Evolutionary conservation across 2,329 filamentous ascomycete genomes (phyloP).

Genomic region (Rhynchosporium graminicola): DNA sequence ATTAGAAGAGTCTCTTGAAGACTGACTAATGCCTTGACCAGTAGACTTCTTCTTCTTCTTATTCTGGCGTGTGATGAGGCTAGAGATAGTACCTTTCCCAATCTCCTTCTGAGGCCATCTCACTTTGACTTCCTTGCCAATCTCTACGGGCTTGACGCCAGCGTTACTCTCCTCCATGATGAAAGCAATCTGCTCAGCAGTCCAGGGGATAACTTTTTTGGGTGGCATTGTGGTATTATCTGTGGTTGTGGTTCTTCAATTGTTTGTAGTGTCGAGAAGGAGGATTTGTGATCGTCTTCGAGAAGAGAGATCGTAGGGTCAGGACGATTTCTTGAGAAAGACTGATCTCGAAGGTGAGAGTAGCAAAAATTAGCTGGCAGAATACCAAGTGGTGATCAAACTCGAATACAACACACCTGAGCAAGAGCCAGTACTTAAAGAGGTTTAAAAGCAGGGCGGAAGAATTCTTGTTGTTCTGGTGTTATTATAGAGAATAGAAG

Average conservation of each 20-base stretch:
- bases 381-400: neutral
- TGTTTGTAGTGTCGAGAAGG: neutral
- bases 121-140: neutral
- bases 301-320: neutral
- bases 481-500: neutral
- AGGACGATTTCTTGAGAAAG: neutral
- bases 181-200: constrained; percentile 9
- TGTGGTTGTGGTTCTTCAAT: neutral
- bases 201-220: neutral
- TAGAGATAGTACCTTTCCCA: neutral
- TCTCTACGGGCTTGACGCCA: neutral
- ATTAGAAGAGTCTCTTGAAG: neutral
- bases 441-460: neutral
- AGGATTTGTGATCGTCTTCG: neutral
- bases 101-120: constrained; percentile 11
- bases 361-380: neutral
- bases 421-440: neutral
- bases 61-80: constrained; percentile 8
- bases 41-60: neutral
- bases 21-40: neutral
- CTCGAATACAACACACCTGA: neutral
- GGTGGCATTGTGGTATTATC: neutral
- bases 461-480: neutral
- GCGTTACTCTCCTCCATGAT: constrained; percentile 7
- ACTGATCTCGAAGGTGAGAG: neutral